Conservation (phyloP, 2,329 filamentous ascomycete genomes). For the Exophiala sp. region DNA sequence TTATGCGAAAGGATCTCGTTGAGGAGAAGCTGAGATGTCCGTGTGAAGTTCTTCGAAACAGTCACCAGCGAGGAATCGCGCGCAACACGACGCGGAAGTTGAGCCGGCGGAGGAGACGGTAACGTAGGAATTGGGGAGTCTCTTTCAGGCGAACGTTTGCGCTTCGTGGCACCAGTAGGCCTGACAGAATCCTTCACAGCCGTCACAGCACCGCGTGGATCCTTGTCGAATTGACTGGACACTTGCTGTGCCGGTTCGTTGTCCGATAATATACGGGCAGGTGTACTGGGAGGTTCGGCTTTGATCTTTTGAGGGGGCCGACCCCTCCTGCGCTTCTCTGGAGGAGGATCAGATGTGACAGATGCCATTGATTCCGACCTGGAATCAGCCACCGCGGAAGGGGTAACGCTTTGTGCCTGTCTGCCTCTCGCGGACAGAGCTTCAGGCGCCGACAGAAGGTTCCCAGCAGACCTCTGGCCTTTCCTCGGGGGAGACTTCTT, state of each 20-base stretch:
- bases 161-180: constrained; percentile 26
- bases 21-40: constrained; percentile 65
- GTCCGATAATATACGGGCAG: constrained; percentile 33
- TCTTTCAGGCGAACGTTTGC: constrained; percentile 38
- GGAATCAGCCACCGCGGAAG: constrained; percentile 18
- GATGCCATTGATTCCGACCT: constrained; percentile 27
- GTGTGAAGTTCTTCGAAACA: constrained; percentile 48
- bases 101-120: constrained; percentile 9
- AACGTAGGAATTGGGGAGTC: constrained; percentile 19
- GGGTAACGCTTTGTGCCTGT: constrained; percentile 22
- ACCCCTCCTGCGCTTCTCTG: constrained; percentile 17
- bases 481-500: constrained; percentile 12
- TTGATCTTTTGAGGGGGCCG: constrained; percentile 24
- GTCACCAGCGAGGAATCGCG: constrained; percentile 34
- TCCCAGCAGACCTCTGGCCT: constrained; percentile 8
- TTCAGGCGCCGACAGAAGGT: constrained; percentile 6
- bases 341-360: constrained; percentile 24
- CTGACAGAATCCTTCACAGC: constrained; percentile 5
- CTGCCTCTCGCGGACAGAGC: constrained; percentile 11
- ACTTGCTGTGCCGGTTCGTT: constrained; percentile 33
- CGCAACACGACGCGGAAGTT: constrained; percentile 30
- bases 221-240: constrained; percentile 31
- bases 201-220: constrained; percentile 10
- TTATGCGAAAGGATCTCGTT: constrained; percentile 73
- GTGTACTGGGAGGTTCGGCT: constrained; percentile 33